These are phyloP conservation scores for Fragaria nilgerrensis DNA, from an alignment of 306 rosid genomes.

Conservation along the genomic window DNA sequence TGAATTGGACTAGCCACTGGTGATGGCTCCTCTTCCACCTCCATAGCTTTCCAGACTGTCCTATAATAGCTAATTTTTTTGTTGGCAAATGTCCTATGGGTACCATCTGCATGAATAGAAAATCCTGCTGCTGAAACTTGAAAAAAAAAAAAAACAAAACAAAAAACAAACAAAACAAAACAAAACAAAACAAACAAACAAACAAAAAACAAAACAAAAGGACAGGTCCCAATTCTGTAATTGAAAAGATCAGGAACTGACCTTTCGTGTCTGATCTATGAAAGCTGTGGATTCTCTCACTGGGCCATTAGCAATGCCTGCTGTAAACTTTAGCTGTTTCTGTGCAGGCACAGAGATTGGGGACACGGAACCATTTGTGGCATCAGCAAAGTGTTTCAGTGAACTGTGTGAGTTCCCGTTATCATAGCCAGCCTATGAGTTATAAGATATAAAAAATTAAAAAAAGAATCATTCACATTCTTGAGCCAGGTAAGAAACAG, in stretches of 20 bases:
- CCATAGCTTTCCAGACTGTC: constrained; percentile 94
- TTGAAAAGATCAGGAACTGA: constrained; percentile 27
- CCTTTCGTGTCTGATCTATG: constrained; percentile 76
- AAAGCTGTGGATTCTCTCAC: constrained; percentile 72
- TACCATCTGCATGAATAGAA: constrained; percentile 68
- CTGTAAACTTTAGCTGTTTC: constrained; percentile 81
- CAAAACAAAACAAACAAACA: too few relatives aligned
- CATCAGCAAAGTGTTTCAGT: constrained; percentile 66
- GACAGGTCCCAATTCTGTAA: constrained; percentile 17
- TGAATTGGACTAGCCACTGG: constrained; percentile 91
- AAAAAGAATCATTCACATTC: constrained; percentile 3
- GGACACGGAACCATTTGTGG: constrained; percentile 60
- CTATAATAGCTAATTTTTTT: constrained; percentile 75
- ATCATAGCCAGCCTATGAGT: constrained; percentile 35
- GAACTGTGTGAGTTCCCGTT: constrained; percentile 66
- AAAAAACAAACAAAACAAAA: too few relatives aligned
- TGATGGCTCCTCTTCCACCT: constrained; percentile 99
- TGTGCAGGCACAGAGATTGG: constrained; percentile 78
- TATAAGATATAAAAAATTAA: constrained; percentile 13
- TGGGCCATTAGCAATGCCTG: constrained; percentile 79
- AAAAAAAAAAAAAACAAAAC: background rate
- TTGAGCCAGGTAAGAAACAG: background rate
- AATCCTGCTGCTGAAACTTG: constrained; percentile 20
- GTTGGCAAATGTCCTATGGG: constrained; percentile 78
- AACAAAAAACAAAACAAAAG: too few relatives aligned